phyloP scores from a whole-genome alignment of 371 early-diverging fungal species.

The Zychaea mexicana region DNA sequence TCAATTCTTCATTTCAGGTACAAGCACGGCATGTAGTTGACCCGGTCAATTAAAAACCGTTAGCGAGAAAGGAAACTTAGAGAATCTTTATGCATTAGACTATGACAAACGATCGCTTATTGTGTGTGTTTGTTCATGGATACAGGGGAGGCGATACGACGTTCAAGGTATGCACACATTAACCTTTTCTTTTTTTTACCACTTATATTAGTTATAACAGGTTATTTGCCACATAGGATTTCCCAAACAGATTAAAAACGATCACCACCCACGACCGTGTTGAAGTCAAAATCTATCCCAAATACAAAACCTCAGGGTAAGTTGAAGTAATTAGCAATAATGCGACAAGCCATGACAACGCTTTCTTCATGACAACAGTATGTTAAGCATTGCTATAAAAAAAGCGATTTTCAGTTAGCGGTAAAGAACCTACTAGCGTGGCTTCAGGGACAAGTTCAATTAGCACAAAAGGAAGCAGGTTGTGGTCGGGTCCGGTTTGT shows the following conservation, averaged over 20 bases:
- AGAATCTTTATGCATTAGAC: too few species aligned
- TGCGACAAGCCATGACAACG: background rate
- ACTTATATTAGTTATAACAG: background rate
- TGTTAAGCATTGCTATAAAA: background rate
- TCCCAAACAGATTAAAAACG: conserved; percentile 58
- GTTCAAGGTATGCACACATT: conserved; percentile 31
- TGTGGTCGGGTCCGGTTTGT: conserved; percentile 42
- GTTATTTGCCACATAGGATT: conserved; percentile 40
- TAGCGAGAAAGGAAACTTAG: too few species aligned
- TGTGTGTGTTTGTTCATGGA: conserved; percentile 63
- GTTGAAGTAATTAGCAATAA: background rate
- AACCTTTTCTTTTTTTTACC: background rate
- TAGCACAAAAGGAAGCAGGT: conserved; percentile 23
- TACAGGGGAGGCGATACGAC: conserved; percentile 54
- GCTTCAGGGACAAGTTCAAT: conserved; percentile 45
- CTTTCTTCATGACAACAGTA: conserved; percentile 12
- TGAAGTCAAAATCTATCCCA: conserved; percentile 56
- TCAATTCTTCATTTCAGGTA: too few species aligned
- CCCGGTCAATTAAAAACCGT: too few species aligned
- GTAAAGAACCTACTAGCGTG: conserved; percentile 50
- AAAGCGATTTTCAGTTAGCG: conserved; percentile 40
- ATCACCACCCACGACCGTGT: conserved; percentile 47
- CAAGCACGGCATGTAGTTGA: too few species aligned
- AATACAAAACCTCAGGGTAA: conserved; percentile 64
- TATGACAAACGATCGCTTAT: too few species aligned